Percentiles rank a stretch among this genome's conserved stretches.
phyloP scores from a whole-genome alignment of 345 rosid species.

The Sonneratia alba region DNA sequence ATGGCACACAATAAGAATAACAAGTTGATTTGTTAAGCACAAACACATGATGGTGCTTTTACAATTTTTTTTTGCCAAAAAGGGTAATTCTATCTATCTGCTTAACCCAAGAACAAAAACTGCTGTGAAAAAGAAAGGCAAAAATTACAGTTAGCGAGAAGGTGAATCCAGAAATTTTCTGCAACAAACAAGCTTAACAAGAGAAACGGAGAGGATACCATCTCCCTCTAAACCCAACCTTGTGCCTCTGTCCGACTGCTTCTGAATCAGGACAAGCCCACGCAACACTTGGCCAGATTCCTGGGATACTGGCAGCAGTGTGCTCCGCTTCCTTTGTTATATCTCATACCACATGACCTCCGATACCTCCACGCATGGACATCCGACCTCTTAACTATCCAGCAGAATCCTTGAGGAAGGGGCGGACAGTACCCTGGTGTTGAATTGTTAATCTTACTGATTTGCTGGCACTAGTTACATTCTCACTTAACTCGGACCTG shows the following conservation, averaged over 20 bases:
- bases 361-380: not conserved
- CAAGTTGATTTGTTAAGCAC: too few relatives aligned
- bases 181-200: not conserved
- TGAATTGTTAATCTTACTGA: not conserved
- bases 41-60: too few relatives aligned
- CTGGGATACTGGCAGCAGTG: not conserved
- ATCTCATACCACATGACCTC: not conserved
- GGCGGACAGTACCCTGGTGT: not conserved
- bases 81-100: too few relatives aligned
- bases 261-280: not conserved
- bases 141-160: not conserved
- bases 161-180: not conserved
- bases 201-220: not conserved
- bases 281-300: not conserved
- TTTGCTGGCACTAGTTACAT: not conserved
- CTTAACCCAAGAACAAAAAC: too few relatives aligned
- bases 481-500: slow-evolving; percentile 57
- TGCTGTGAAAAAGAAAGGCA: not conserved
- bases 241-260: not conserved
- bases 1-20: too few relatives aligned
- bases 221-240: not conserved
- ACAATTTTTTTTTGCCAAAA: too few relatives aligned
- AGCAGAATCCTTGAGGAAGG: not conserved
- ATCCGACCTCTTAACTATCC: not conserved
- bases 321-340: not conserved